Conservation (phyloP, 768 basidiomycete genomes). For the Kwoniella bestiolae region DNA sequence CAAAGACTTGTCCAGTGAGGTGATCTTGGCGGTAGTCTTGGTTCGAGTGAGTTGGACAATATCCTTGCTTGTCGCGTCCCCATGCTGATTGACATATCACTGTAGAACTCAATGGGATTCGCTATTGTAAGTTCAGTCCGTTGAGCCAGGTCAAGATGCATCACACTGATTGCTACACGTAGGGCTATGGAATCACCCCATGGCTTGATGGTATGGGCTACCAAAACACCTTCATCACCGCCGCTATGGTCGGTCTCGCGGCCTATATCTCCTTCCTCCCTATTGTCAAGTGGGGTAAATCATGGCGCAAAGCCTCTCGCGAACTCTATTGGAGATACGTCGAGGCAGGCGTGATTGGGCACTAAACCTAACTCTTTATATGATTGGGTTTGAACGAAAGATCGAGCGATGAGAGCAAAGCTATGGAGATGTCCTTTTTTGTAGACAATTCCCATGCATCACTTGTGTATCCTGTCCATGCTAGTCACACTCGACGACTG, state of each 20-base stretch:
- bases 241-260: constrained; percentile 23
- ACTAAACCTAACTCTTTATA: neutral
- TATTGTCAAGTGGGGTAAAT: constrained; percentile 22
- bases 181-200: constrained; percentile 32
- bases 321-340: constrained; percentile 12
- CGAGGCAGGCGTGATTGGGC: constrained; percentile 6
- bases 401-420: too few species aligned
- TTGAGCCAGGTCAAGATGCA: neutral
- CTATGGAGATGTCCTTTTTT: neutral
- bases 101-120: constrained; percentile 10
- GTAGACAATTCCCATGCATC: neutral
- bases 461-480: neutral
- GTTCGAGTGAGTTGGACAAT: constrained; percentile 1
- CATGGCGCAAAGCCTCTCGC: constrained; percentile 8
- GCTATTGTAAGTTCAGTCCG: constrained; percentile 5
- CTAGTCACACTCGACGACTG: too few species aligned
- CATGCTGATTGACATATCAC: constrained; percentile 1
- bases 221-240: constrained; percentile 19
- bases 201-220: constrained; percentile 21
- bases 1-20: constrained; percentile 21
- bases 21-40: constrained; percentile 7
- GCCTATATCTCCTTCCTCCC: constrained; percentile 14
- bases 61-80: neutral
- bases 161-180: neutral
- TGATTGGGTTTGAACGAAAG: neutral